phyloP scores from a whole-genome alignment of 768 basidiomycete genomes.

The Arthromyces matolae region DNA sequence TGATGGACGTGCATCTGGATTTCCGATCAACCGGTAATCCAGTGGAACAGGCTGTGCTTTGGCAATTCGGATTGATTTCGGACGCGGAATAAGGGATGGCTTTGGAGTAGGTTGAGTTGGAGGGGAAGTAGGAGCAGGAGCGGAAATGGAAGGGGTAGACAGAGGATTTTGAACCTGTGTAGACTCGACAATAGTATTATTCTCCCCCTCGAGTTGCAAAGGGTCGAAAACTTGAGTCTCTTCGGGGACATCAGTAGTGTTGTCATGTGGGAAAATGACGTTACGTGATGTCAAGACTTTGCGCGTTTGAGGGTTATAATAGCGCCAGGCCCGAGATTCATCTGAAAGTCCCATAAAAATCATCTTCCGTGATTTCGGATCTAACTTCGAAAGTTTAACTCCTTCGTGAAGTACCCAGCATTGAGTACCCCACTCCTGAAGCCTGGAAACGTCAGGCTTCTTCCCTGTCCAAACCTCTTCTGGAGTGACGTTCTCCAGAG shows the following conservation, averaged over 20 bases:
- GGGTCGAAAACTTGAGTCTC: background rate
- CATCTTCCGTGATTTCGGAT: constrained; percentile 4
- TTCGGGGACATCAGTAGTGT: background rate
- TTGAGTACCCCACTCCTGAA: constrained; percentile 1
- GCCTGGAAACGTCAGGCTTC: constrained; percentile 1
- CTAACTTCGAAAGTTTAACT: constrained; percentile 5
- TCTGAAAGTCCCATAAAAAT: constrained; percentile 4
- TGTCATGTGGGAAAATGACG: background rate
- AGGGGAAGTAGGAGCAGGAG: too few relatives aligned
- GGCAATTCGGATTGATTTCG: constrained; percentile 2
- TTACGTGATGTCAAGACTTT: constrained; percentile 5
- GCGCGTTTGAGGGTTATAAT: constrained; percentile 1
- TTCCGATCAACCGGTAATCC: constrained; percentile 7
- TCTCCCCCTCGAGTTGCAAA: constrained; percentile 10
- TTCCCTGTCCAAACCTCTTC: constrained; percentile 5
- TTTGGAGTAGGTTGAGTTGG: too few relatives aligned
- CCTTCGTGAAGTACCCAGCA: constrained; percentile 2
- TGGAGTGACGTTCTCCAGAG: background rate
- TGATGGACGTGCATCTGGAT: constrained; percentile 1
- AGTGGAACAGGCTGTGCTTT: background rate
- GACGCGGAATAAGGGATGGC: too few relatives aligned
- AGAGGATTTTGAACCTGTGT: constrained; percentile 15
- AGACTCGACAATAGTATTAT: background rate
- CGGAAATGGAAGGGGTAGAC: too few relatives aligned
- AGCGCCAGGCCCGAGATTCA: constrained; percentile 7